These are phyloP conservation scores for Gracilariopsis chorda DNA, from an alignment of 23 red algal genomes.

Conservation along the genomic window DNA sequence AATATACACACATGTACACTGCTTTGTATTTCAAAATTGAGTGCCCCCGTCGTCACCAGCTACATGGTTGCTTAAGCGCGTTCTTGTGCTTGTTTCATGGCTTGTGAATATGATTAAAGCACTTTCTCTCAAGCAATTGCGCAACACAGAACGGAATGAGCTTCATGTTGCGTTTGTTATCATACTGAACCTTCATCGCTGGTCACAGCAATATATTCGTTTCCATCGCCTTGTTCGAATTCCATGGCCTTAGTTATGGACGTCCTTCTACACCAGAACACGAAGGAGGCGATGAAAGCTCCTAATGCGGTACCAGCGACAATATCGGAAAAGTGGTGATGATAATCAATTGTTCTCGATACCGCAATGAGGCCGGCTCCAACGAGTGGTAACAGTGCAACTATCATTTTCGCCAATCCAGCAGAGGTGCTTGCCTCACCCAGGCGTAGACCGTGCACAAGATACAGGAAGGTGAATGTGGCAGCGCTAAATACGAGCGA, in stretches of 20 bases:
- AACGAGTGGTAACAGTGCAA: not conserved
- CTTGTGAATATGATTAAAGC: too few species aligned
- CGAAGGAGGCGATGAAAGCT: conserved; percentile 17
- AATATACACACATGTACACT: too few species aligned
- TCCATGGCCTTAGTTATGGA: not conserved
- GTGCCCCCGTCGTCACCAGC: too few species aligned
- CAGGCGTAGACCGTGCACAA: conserved; percentile 12
- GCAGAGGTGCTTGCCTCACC: not conserved
- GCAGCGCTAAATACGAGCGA: conserved; percentile 60
- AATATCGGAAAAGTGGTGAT: conserved; percentile 77
- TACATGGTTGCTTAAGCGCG: too few species aligned
- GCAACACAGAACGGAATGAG: too few species aligned
- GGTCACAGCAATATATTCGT: not conserved
- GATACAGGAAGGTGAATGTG: conserved; percentile 24
- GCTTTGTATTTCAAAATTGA: too few species aligned
- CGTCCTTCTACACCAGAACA: conserved; percentile 3
- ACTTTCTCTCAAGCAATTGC: too few species aligned
- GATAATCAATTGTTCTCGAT: conserved; percentile 68
- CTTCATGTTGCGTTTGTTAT: too few species aligned
- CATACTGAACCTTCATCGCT: not conserved
- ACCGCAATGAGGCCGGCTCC: conserved; percentile 41
- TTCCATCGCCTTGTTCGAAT: not conserved
- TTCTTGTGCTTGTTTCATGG: too few species aligned
- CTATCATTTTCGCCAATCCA: conserved; percentile 2
- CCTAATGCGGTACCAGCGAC: conserved; percentile 51